phyloP scores from a whole-genome alignment of 345 rosid species.

The Salix caprea region DNA sequence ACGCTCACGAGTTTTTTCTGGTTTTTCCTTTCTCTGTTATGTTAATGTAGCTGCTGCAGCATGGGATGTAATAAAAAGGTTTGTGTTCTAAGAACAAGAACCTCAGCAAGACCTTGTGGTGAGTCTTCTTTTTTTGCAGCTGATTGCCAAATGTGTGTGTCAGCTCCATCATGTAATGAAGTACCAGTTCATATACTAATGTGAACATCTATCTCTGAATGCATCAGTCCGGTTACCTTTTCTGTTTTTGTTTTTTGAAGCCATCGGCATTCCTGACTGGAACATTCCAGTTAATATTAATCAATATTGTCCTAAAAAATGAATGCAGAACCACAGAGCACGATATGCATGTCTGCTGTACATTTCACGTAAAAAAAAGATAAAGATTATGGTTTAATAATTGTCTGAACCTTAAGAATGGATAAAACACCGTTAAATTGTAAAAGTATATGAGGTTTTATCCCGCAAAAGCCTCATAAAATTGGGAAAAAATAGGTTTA shows the following conservation, averaged over 20 bases:
- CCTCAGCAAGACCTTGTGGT: background rate
- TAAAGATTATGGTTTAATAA: too few species aligned
- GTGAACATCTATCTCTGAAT: background rate
- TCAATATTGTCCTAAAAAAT: background rate
- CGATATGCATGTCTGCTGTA: background rate
- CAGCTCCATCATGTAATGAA: background rate
- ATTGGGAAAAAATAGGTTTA: too few species aligned
- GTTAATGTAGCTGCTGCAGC: slow-evolving; percentile 3
- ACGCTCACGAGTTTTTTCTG: slow-evolving; percentile 25
- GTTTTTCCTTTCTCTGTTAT: slow-evolving; percentile 15
- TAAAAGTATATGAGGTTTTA: too few species aligned
- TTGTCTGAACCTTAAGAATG: too few species aligned
- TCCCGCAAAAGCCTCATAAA: too few species aligned
- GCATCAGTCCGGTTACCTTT: background rate
- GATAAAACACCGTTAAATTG: too few species aligned
- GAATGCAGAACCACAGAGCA: background rate
- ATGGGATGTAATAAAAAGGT: slow-evolving; percentile 10
- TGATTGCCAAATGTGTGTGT: background rate
- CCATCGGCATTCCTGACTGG: background rate
- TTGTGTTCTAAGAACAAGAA: slow-evolving; percentile 6
- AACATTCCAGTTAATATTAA: background rate
- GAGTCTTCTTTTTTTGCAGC: background rate
- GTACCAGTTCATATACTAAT: background rate
- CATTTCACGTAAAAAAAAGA: too few species aligned
- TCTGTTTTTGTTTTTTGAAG: background rate